Evolutionary conservation across 306 rosid genomes (phyloP).

Genomic region (Cucurbita maxima): DNA sequence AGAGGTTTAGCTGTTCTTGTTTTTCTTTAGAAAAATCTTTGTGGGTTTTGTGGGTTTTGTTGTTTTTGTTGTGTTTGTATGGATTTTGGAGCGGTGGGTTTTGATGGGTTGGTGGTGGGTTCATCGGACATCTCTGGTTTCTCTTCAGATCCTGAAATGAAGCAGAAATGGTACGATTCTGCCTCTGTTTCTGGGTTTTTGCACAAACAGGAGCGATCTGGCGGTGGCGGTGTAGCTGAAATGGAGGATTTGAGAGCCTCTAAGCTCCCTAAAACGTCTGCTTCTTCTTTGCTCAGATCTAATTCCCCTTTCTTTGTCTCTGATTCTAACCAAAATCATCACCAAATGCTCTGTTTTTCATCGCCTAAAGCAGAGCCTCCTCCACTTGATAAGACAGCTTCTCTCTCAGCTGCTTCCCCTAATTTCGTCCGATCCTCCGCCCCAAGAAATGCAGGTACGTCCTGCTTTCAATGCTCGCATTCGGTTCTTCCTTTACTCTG

Average conservation of each 20-base stretch:
- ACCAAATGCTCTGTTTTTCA: conserved; percentile 71
- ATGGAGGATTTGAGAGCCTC: conserved; percentile 38
- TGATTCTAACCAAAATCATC: conserved; percentile 24
- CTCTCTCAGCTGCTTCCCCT: conserved; percentile 3
- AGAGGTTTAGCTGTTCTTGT: background rate
- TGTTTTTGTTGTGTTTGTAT: conserved; percentile 7
- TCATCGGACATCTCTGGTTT: conserved; percentile 35
- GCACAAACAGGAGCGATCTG: conserved; percentile 62
- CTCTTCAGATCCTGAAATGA: conserved; percentile 57
- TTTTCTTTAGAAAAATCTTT: too few species aligned
- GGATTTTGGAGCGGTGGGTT: conserved; percentile 77
- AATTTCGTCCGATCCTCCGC: conserved; percentile 20
- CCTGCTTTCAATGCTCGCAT: too few species aligned
- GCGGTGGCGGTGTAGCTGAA: conserved; percentile 9
- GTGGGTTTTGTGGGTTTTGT: background rate
- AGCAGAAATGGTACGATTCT: conserved; percentile 58
- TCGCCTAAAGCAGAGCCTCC: conserved; percentile 47
- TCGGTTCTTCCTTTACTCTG: too few species aligned
- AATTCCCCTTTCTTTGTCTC: conserved; percentile 27
- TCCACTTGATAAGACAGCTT: conserved; percentile 9
- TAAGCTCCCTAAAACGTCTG: conserved; percentile 28
- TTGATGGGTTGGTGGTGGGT: conserved; percentile 48
- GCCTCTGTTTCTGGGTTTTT: conserved; percentile 27
- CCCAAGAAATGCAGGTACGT: conserved; percentile 42
- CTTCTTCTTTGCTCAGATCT: conserved; percentile 33